Percentiles rank a stretch among this genome's conserved stretches.
These are phyloP conservation scores for Trichoderma oligosporum DNA, from an alignment of 2,329 filamentous ascomycete genomes.

Conservation along the genomic window DNA sequence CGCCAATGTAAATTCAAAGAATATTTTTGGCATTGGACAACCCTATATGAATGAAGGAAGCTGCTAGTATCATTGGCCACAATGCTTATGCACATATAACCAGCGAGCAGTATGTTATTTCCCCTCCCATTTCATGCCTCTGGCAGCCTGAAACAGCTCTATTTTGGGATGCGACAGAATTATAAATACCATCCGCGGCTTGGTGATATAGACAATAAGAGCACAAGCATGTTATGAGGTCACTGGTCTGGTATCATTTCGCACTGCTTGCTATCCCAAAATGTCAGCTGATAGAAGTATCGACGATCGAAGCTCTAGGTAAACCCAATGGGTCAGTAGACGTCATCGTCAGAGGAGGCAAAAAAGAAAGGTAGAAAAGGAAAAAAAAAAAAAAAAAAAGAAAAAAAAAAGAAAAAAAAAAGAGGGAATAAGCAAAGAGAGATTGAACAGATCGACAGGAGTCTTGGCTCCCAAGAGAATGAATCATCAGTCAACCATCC, in stretches of 20 bases:
- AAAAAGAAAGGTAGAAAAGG: no score
- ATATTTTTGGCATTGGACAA: not conserved
- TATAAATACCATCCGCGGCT: not conserved
- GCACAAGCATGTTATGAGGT: no score
- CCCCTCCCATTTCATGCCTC: not conserved
- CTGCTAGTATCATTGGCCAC: not conserved
- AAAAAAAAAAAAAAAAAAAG: not conserved
- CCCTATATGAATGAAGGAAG: not conserved
- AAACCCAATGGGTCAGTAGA: not conserved
- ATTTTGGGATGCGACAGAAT: not conserved
- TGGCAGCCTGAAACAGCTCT: not conserved
- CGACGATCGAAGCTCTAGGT: not conserved
- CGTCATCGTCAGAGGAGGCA: not conserved
- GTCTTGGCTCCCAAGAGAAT: not conserved
- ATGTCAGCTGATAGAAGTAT: not conserved
- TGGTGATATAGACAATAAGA: not conserved
- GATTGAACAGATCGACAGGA: constrained; percentile 6
- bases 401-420: not conserved
- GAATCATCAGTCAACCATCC: not conserved
- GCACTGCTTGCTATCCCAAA: no score
- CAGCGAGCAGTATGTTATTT: not conserved
- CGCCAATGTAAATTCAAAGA: not conserved
- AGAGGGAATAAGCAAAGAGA: not conserved
- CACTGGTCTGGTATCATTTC: no score
- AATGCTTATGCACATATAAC: constrained; percentile 2